Percentiles rank a stretch among this genome's conserved stretches.
Evolutionary conservation across 1,139 yeast species (phyloP).

Genomic region (Suhomyces choctaworum): DNA sequence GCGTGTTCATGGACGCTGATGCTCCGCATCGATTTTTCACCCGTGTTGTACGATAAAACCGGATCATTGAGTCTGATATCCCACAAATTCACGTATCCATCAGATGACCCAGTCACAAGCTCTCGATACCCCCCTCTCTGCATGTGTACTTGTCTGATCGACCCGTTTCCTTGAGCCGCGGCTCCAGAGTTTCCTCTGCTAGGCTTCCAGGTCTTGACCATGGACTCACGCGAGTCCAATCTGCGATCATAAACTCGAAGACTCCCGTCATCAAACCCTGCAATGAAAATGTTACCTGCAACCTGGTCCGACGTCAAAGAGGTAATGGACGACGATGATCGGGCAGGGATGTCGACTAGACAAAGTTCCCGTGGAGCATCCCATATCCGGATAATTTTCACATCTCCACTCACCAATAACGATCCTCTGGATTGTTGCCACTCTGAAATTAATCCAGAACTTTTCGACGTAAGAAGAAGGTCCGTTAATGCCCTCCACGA

Average conservation of each 20-base stretch:
- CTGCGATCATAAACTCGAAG: constrained; percentile 89
- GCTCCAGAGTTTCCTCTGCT: constrained; percentile 17
- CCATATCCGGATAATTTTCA: constrained; percentile 88
- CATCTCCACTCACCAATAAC: constrained; percentile 91
- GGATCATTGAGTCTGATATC: constrained; percentile 79
- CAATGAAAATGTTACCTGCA: constrained; percentile 86
- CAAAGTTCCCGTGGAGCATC: constrained; percentile 95
- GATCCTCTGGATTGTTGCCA: constrained; percentile 98
- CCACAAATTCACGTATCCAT: constrained; percentile 87
- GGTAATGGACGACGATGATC: constrained; percentile 87
- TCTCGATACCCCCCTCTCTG: constrained; percentile 97
- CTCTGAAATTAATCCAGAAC: constrained; percentile 83
- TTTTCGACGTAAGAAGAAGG: constrained; percentile 72
- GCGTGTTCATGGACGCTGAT: constrained; percentile 94
- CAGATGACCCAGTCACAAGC: constrained; percentile 77
- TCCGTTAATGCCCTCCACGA: constrained; percentile 96
- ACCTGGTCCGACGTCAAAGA: constrained; percentile 93
- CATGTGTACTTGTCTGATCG: constrained; percentile 84
- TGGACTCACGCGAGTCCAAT: constrained; percentile 77
- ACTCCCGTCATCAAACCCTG: constrained; percentile 94
- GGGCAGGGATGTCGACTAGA: constrained; percentile 83
- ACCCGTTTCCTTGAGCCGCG: constrained; percentile 42
- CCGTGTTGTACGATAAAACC: constrained; percentile 57
- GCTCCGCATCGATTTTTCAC: constrained; percentile 67
- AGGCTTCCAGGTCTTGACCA: constrained; percentile 75